A percentile compares a stretch with the other conserved stretches of the same genome.
These are phyloP conservation scores for Paratinospora sagittata DNA, from an alignment of 164 flowering plant species.

Conservation along the genomic window DNA sequence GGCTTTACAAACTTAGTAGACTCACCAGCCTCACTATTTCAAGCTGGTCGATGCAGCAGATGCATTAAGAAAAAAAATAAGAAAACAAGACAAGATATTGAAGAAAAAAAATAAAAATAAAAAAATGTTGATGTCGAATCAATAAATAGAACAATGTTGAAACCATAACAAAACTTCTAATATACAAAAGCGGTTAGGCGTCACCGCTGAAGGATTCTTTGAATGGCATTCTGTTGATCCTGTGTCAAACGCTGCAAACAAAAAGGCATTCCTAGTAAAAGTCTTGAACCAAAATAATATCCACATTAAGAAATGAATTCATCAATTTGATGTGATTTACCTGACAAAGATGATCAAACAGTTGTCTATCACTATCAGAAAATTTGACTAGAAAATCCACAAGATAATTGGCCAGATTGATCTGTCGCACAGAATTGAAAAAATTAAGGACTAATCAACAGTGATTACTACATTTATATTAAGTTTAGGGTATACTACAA, in stretches of 20 bases:
- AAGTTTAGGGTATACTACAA: background rate
- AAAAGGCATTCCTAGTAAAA: background rate
- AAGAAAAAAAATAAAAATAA: background rate
- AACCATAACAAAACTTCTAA: conserved; percentile 6
- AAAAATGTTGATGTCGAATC: background rate
- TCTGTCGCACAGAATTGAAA: conserved; percentile 30
- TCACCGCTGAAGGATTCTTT: conserved; percentile 23
- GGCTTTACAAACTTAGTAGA: conserved; percentile 1
- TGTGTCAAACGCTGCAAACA: conserved; percentile 39
- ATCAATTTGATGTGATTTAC: conserved; percentile 20
- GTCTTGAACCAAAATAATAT: background rate
- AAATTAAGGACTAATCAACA: background rate
- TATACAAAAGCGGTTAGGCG: conserved; percentile 1
- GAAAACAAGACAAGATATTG: background rate
- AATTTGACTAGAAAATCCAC: conserved; percentile 56
- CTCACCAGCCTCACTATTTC: background rate
- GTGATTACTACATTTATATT: background rate
- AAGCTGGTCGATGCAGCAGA: background rate
- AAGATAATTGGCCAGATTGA: conserved; percentile 61
- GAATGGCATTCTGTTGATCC: conserved; percentile 36
- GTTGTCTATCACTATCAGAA: conserved; percentile 32
- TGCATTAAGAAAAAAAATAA: no score
- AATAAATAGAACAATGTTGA: background rate
- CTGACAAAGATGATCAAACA: conserved; percentile 70
- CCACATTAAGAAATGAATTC: background rate